Conservation (phyloP, 148 eudicot genomes). For the Spergularia marina region DNA sequence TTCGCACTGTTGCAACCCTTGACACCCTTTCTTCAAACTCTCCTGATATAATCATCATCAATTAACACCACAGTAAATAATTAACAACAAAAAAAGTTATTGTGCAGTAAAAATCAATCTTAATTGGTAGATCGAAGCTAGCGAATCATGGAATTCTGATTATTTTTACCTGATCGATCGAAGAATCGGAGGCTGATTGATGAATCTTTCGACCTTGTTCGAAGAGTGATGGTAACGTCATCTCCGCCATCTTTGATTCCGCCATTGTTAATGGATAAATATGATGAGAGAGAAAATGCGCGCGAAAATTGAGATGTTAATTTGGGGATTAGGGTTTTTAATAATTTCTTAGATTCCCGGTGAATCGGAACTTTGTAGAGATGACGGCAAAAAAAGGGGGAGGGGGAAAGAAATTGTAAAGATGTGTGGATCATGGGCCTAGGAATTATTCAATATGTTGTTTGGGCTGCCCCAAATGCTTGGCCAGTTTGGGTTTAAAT, state of each 20-base stretch:
- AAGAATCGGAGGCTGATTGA: slow-evolving; percentile 39
- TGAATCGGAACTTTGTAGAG: neutral
- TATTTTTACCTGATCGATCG: slow-evolving; percentile 43
- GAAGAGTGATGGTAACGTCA: slow-evolving; percentile 51
- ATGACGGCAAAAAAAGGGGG: neutral
- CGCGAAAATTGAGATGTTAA: neutral
- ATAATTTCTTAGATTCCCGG: neutral
- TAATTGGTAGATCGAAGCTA: neutral
- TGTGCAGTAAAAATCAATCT: neutral
- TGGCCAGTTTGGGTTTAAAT: too few relatives aligned
- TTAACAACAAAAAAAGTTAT: neutral
- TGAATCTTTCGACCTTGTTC: slow-evolving; percentile 58
- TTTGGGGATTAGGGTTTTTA: slow-evolving; percentile 14
- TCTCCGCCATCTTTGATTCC: slow-evolving; percentile 44
- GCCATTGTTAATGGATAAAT: slow-evolving; percentile 27
- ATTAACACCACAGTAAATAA: neutral
- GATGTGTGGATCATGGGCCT: too few relatives aligned
- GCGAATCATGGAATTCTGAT: neutral
- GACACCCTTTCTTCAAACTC: slow-evolving; percentile 52
- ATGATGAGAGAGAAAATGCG: neutral
- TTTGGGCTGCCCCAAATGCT: too few relatives aligned
- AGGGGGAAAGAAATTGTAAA: neutral
- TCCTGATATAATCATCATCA: slow-evolving; percentile 34
- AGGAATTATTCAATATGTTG: too few relatives aligned
- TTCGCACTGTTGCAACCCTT: slow-evolving; percentile 56